Percentiles rank a stretch among this genome's conserved stretches.
These are phyloP conservation scores for Bonnemaisonia californica DNA, from an alignment of 31 red algal genomes.

Conservation along the genomic window DNA sequence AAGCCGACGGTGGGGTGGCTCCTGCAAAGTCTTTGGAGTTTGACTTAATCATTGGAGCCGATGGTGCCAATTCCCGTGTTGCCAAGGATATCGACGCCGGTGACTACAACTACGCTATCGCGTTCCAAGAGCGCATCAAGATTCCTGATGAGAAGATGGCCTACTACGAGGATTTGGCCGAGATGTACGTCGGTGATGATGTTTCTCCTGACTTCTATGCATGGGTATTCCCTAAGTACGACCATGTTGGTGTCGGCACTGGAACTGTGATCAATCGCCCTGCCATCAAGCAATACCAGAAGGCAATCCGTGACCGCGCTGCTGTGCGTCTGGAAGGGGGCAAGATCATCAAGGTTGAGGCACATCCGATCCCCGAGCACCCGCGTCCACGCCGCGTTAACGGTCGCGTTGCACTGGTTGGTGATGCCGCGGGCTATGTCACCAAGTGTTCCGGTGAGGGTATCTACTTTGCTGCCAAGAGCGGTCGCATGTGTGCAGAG, in stretches of 20 bases:
- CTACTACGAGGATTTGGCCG: constrained; percentile 98
- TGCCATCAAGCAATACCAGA: constrained; percentile 97
- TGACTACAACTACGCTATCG: constrained; percentile 98
- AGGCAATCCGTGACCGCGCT: constrained; percentile 95
- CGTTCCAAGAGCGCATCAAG: constrained; percentile 99
- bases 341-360: constrained; percentile 98
- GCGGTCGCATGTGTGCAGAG: constrained; percentile 96
- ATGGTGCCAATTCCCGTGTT: constrained; percentile 97
- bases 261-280: constrained; percentile 97
- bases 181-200: constrained; percentile 99
- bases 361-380: constrained; percentile 99
- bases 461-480: constrained; percentile 99
- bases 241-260: constrained; percentile 98
- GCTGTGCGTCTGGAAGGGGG: constrained; percentile 87
- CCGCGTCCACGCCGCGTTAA: constrained; percentile 91
- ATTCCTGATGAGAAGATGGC: constrained; percentile 97
- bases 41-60: constrained; percentile 95
- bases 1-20: constrained; percentile 24
- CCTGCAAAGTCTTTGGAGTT: constrained; percentile 55
- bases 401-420: constrained; percentile 92
- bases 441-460: constrained; percentile 99
- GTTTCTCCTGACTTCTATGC: constrained; percentile 99
- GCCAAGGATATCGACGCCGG: constrained; percentile 99
- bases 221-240: constrained; percentile 99
- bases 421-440: constrained; percentile 98